Evolutionary conservation across 2,329 filamentous ascomycete genomes (phyloP).

Genomic region (Annulohypoxylon truncatum): DNA sequence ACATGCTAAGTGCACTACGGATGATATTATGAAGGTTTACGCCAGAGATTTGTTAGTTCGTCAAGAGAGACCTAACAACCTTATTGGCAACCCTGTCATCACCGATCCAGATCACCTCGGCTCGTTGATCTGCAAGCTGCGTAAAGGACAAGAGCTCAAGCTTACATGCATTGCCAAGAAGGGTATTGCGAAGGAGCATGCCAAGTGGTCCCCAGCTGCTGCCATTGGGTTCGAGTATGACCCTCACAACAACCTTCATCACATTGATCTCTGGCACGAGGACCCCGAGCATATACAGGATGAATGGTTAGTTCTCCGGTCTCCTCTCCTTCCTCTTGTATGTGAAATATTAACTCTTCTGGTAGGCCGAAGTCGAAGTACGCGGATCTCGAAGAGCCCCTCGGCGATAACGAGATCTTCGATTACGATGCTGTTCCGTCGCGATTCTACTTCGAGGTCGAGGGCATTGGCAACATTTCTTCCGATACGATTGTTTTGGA

Average conservation of each 20-base stretch:
- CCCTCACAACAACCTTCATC: constrained; percentile 93
- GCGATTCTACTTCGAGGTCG: constrained; percentile 93
- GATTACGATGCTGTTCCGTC: constrained; percentile 88
- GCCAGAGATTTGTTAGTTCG: constrained; percentile 86
- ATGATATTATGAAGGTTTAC: constrained; percentile 93
- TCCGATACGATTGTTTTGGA: constrained; percentile 90
- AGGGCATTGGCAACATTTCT: constrained; percentile 86
- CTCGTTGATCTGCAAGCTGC: constrained; percentile 88
- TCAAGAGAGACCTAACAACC: constrained; percentile 75
- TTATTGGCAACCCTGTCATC: constrained; percentile 84
- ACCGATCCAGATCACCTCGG: constrained; percentile 85
- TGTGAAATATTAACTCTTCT: constrained; percentile 43
- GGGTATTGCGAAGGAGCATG: constrained; percentile 98
- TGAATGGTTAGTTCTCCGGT: constrained; percentile 77
- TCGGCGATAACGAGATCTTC: constrained; percentile 85
- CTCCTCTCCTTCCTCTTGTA: neutral
- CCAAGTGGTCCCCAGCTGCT: constrained; percentile 94
- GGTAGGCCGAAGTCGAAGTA: constrained; percentile 84
- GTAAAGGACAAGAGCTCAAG: constrained; percentile 88
- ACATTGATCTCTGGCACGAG: constrained; percentile 96
- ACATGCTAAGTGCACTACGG: constrained; percentile 84
- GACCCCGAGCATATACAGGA: constrained; percentile 71
- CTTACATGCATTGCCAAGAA: constrained; percentile 96
- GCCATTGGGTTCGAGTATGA: constrained; percentile 98
- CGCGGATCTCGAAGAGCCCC: constrained; percentile 80